Evolutionary conservation across 805 yeast species (phyloP), one percentile per base, ranked within the genome.

Genomic region (Zygoascus tannicola): DNA sequence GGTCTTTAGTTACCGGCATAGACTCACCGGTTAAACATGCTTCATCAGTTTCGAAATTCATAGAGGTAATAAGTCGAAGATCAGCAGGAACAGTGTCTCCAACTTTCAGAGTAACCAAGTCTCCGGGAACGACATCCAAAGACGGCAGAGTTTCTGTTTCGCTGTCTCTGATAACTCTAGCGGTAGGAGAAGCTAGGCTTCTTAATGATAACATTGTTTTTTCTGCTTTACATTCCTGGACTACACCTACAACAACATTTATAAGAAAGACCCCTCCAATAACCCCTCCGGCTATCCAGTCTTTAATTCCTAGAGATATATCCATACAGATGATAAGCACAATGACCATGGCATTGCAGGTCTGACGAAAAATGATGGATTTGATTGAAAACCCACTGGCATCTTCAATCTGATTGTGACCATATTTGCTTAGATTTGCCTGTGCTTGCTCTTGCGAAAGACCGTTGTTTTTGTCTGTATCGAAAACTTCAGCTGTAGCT

Each of bases 211-310:
- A 83, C 85, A 82, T 83, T 1, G 90, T 83, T 56, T 80, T 74
- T 50, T 82, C 87, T 1, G 92, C 90, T 50, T 75, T 77, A 56
- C 68, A 70, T 57, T 82, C 90, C 60, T 82, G 92, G 50, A 73
- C 61, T 44, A 78, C 73, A 3, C 92, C 92, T 45, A 82, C 80
- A 22, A 63, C 62, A 32, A 82, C 76, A 56, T 82, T 82, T 44
- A 82, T 68, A 26, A 60, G 58, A 23, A 83, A 75, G 20, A 83
- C 88, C 38, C 74, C 80, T 1, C 75, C 78, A 57, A 82, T 80
- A 28, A 83, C 90, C 44, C 90, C 92, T 40, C 87, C 92, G 5
- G 85, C 78, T 50, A 82, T 83, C 81, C 85, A 82, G 59, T 83
- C 90, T 46, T 70, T 68, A 50, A 83, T 80, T 18, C 81, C 87